Conservation (phyloP, 169 alveolate species). For the Plasmodium coatneyi region DNA sequence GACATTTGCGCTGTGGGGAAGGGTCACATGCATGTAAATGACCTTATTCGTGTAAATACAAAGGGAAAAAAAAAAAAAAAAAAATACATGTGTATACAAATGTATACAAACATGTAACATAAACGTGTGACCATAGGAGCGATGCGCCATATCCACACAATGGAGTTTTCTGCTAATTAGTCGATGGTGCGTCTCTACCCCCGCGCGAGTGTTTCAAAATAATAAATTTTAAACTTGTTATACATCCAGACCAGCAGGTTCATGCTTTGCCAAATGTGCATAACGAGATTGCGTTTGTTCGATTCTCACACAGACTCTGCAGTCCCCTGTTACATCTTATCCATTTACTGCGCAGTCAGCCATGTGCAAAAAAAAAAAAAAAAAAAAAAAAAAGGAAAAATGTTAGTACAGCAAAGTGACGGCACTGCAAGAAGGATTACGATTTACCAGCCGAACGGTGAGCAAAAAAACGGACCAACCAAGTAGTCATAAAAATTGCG, state of each 20-base stretch:
- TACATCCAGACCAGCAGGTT: not conserved
- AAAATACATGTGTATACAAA: not conserved
- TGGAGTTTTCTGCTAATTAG: not conserved
- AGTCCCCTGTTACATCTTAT: not conserved
- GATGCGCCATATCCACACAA: not conserved
- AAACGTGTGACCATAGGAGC: not conserved
- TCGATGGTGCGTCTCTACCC: not conserved
- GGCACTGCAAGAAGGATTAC: not conserved
- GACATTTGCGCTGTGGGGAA: not conserved
- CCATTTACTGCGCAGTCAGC: not conserved
- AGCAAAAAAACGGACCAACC: not conserved
- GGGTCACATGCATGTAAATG: not conserved
- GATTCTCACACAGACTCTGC: not conserved
- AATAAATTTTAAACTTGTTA: not conserved
- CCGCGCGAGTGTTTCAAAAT: not conserved
- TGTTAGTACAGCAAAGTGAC: not conserved
- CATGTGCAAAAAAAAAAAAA: not conserved
- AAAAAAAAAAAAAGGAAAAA: not conserved
- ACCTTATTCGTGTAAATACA: not conserved
- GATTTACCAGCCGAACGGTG: not conserved
- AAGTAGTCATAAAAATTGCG: not conserved
- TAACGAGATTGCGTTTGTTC: not conserved
- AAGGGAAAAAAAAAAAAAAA: not conserved
- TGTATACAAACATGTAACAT: not conserved
- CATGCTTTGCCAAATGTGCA: not conserved